phyloP scores from a whole-genome alignment of 768 basidiomycete species.

The Calocybe indica region DNA sequence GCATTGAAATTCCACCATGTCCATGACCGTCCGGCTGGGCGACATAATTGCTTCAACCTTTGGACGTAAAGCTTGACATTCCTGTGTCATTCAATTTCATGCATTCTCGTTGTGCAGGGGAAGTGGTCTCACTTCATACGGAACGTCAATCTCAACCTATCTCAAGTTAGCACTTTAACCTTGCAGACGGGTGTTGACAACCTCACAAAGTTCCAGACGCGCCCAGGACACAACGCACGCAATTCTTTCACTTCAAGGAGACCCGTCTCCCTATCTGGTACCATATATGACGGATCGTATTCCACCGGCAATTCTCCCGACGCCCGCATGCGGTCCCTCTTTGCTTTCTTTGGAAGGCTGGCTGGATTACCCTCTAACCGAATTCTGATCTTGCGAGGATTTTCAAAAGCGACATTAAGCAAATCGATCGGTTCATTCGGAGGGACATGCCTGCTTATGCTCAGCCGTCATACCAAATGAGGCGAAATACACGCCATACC shows the following conservation, averaged over 20 bases:
- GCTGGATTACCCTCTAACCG: constrained; percentile 40
- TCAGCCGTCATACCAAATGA: background rate
- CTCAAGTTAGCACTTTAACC: constrained; percentile 5
- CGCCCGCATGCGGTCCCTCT: constrained; percentile 17
- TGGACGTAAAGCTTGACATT: constrained; percentile 52
- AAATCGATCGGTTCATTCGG: constrained; percentile 82
- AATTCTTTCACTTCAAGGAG: constrained; percentile 75
- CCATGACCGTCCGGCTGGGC: constrained; percentile 83
- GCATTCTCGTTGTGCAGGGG: background rate
- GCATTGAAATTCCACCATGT: constrained; percentile 53
- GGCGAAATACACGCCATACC: constrained; percentile 31
- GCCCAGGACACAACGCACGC: constrained; percentile 62
- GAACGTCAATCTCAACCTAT: constrained; percentile 82
- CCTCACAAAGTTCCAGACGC: constrained; percentile 85
- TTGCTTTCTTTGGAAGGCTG: constrained; percentile 38
- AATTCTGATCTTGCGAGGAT: constrained; percentile 69
- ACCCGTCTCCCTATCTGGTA: constrained; percentile 87
- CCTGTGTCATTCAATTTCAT: constrained; percentile 34
- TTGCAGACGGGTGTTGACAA: constrained; percentile 6
- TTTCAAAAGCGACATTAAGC: constrained; percentile 92
- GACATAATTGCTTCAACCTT: constrained; percentile 68
- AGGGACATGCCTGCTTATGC: constrained; percentile 55
- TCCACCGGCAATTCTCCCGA: constrained; percentile 10
- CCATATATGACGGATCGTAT: constrained; percentile 47
- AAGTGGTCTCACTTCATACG: constrained; percentile 50